Percentiles rank a stretch among this genome's conserved stretches.
phyloP scores from a whole-genome alignment of 345 rosid genomes.

The Rhizophora mangle region DNA sequence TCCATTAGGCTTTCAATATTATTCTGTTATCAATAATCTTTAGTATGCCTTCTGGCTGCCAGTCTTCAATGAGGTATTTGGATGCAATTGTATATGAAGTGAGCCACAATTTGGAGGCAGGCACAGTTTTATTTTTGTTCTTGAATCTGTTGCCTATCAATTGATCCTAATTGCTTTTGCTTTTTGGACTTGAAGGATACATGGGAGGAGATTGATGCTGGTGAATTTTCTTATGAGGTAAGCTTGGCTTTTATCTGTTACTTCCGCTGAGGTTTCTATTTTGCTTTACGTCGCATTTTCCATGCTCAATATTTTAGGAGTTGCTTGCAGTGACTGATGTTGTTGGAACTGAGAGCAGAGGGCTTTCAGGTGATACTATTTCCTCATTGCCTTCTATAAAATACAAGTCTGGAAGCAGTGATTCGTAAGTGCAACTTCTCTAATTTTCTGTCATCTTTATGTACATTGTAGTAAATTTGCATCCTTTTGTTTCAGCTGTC shows the following conservation, averaged over 20 bases:
- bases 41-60: too few relatives aligned
- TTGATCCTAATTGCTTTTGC: conserved; percentile 11
- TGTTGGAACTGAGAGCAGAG: conserved; percentile 92
- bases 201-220: conserved; percentile 96
- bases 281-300: conserved; percentile 1
- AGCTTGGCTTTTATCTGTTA: conserved; percentile 12
- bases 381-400: conserved; percentile 72
- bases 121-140: neutral
- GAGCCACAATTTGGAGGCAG: too few relatives aligned
- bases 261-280: neutral
- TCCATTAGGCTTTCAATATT: too few relatives aligned
- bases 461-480: conserved; percentile 2
- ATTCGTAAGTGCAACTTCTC: conserved; percentile 56
- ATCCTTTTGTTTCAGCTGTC: conserved; percentile 58
- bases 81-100: too few relatives aligned
- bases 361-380: conserved; percentile 76
- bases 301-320: conserved; percentile 47
- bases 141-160: neutral
- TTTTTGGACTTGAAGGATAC: conserved; percentile 51
- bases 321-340: conserved; percentile 86
- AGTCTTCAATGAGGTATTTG: too few relatives aligned
- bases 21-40: too few relatives aligned
- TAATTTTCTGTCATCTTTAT: conserved; percentile 11
- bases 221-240: conserved; percentile 93
- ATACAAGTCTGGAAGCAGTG: conserved; percentile 72